Evolutionary conservation across 768 basidiomycete species (phyloP), one percentile per base, ranked within the genome.

Genomic region (Russula earlei): DNA sequence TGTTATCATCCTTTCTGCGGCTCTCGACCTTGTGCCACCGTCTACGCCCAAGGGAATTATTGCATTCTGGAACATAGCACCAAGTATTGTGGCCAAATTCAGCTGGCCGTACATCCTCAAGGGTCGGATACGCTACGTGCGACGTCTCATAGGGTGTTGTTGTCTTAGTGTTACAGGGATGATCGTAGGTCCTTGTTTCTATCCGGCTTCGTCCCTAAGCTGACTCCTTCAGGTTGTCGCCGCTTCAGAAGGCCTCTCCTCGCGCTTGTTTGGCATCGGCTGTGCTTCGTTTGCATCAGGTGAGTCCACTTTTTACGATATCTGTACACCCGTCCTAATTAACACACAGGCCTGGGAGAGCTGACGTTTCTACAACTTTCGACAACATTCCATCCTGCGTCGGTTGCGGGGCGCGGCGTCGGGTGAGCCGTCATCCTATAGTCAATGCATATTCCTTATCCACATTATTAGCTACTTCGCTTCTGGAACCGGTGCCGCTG

Each of bases 1-100:
- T 70, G 95, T 99, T 36, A 87, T 98, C 58, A 96, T 98, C 59
- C 80, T 99, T 19, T 95, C 91, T 1, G 95, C 95, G 6, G 96
- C 96, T 1, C 75, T 97, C 4, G 96, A 99, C 66, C 79, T 99
- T 3, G 93, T 96, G 1, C 88, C 92, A 8, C 84, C 90, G 1
- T 79, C 85, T 2, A 95, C 91, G 0, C 94, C 95, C 0, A 95
- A 95, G 67, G 95, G 95, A 15, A 83, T 98, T 53, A 91, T 98
- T 50, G 83, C 87, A 0, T 92, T 98, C 67, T 94, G 89, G 72
- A 98, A 98, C 68, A 96, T 99, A 52, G 80, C 87, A 12, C 94
- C 95, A 0, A 82, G 91, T 0, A 71, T 98, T 2, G 67, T 84
- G 0, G 91, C 90, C 19, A 98, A 97, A 71, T 73, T 96, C 4